Conservation (phyloP, 306 rosid species). For the Ammopiptanthus mongolicus region DNA sequence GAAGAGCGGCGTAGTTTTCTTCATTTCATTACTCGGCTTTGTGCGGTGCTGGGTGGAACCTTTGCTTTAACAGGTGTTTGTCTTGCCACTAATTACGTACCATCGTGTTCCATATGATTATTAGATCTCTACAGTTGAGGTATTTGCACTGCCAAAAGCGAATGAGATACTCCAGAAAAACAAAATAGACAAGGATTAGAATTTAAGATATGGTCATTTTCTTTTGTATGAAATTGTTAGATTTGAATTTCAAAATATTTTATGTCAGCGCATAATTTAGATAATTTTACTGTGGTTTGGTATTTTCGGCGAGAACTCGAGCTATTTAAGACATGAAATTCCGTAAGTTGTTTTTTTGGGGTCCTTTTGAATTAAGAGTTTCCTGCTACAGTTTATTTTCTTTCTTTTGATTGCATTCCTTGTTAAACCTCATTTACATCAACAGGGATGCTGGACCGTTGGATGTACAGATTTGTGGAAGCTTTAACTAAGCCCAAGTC, state of each 20-base stretch:
- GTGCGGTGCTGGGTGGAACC: constrained; percentile 96
- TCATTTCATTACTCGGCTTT: constrained; percentile 92
- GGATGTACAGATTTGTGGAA: constrained; percentile 76
- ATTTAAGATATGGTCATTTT: not conserved
- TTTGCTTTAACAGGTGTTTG: constrained; percentile 87
- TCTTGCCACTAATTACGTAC: not conserved
- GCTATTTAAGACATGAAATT: not conserved
- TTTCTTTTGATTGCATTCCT: not conserved
- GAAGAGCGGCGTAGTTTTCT: constrained; percentile 98
- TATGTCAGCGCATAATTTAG: not conserved
- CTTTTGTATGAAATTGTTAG: not conserved
- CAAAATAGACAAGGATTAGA: not conserved
- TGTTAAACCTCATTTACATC: not conserved
- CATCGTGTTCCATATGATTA: not conserved
- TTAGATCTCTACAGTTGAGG: not conserved
- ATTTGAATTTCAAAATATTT: not conserved
- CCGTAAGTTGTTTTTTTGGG: not conserved
- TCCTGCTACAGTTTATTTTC: not conserved
- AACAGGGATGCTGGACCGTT: constrained; percentile 78
- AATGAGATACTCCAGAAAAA: not conserved
- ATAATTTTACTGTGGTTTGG: not conserved
- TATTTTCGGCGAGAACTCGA: constrained; percentile 1
- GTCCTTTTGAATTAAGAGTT: not conserved
- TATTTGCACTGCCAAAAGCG: not conserved
- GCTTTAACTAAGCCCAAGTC: constrained; percentile 56